These are phyloP conservation scores for Fusarium sp. DNA, from an alignment of 2,329 filamentous ascomycete genomes.

Conservation along the genomic window DNA sequence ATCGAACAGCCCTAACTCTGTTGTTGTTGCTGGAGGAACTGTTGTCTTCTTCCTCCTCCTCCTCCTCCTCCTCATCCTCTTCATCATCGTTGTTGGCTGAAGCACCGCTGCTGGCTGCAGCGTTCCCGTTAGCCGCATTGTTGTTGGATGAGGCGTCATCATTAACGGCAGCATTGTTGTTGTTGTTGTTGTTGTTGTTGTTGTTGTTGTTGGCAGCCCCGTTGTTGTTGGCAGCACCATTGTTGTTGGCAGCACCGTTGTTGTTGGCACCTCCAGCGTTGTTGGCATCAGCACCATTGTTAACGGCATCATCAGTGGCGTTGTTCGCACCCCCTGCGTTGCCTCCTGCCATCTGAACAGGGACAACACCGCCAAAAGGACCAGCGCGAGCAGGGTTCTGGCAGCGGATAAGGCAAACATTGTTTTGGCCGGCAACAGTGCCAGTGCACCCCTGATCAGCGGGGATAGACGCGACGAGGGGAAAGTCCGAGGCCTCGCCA, in stretches of 20 bases:
- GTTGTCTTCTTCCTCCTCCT: neutral
- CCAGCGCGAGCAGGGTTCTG: slow-evolving; percentile 70
- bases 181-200: neutral
- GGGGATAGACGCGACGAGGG: slow-evolving; percentile 70
- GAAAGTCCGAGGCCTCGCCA: slow-evolving; percentile 57
- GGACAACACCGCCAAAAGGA: slow-evolving; percentile 72
- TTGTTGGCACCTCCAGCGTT: neutral
- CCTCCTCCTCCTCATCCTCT: neutral
- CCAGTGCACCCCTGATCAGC: slow-evolving; percentile 68
- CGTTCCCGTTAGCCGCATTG: neutral
- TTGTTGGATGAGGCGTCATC: neutral
- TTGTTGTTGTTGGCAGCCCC: neutral
- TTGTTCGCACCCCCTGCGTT: neutral
- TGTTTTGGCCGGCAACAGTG: slow-evolving; percentile 67
- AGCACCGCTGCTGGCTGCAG: neutral
- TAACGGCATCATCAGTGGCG: neutral
- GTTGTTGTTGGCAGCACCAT: neutral
- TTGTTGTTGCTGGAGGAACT: neutral
- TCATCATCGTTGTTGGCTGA: neutral
- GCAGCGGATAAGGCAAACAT: slow-evolving; percentile 73
- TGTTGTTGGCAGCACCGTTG: neutral
- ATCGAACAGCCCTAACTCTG: neutral
- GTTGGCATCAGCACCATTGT: neutral
- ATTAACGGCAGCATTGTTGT: neutral
- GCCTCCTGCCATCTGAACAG: slow-evolving; percentile 60